Evolutionary conservation across 805 yeast genomes (phyloP), one percentile per base, ranked within the genome.

Genomic region (Starmera amethionina): DNA sequence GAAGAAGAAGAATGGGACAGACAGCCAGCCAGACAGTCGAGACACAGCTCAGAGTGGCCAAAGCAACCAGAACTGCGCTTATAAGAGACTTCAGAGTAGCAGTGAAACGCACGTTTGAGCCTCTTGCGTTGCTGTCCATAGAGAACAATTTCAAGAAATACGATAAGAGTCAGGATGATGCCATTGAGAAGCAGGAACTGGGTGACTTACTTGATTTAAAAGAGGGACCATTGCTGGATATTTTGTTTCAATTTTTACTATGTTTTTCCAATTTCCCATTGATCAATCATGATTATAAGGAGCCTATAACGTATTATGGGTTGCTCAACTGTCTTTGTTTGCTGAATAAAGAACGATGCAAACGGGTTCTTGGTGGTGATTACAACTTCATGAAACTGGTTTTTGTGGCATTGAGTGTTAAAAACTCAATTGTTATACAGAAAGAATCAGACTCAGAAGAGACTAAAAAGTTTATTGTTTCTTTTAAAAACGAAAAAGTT

Each of bases 211-310:
- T 74, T 14, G 54, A 55, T 13, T 41, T 73, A 3, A 72, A 73
- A 2, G 53, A 47, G 1, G 53, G 48, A 0, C 52, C 56, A 4
- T 55, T 65, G 1, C 51, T 62, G 1, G 54, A 59, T 7, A 30
- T 68, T 3, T 40, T 79, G 0, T 67, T 66, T 49, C 56, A 62
- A 6, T 55, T 72, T 5, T 53, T 75, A 13, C 55, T 58, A 28
- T 64, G 65, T 5, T 40, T 81, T 27, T 67, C 76, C 1, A 60
- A 61, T 25, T 73, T 70, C 48, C 85, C 85, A 0, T 64, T 75
- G 40, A 42, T 75, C 8, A 55, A 59, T 18, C 64, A 63, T 14
- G 46, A 54, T 28, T 52, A 49, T 5, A 54, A 52, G 10, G 47
- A 59, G 4, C 52, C 27, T 22, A 22, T 74, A 8, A 57, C 64